Evolutionary conservation across 1,284 basidiomycete genomes (phyloP), one percentile per base, ranked within the genome.

Genomic region (Ganoderma resinaceum): DNA sequence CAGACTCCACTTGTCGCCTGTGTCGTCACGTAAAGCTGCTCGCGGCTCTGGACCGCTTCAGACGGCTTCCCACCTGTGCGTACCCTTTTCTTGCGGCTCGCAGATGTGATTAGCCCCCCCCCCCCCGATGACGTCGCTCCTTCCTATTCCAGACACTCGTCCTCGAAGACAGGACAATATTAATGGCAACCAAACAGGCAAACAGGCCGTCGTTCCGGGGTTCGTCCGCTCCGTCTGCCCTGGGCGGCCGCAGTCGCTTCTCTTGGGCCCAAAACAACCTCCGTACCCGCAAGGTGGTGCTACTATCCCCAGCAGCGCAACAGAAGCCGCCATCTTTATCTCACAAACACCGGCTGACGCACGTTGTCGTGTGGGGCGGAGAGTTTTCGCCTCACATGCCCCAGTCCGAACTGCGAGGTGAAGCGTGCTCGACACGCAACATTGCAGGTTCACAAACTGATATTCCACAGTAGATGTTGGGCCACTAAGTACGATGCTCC

Each of bases 41-140:
- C 23, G 16, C 33, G 59, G 59, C 58, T 23, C 8, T 29, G 20
- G 8, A n/a, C n/a, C n/a, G n/a, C n/a, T n/a, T n/a, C n/a, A n/a
- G n/a, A 37, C 58, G 58, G 53, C 55, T 58, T 58, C 55, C 31
- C 55, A 58, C 55, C 55, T 37, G 8, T 14, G 33, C 18, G 55
- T 20, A 58, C 55, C 55, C 55, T 58, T 23, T 58, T 58, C n/a
- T n/a, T n/a, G n/a, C n/a, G n/a, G n/a, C n/a, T n/a, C n/a, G 31
- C 53, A 33, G 29, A 33, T 33, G 53, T 12, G 12, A 58, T 58
- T 35, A 58, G 55, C 33, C 55, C 16, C n/a, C n/a, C n/a, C n/a
- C n/a, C n/a, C n/a, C 18, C 16, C 18, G 33, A 33, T 58, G 20
- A 58, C 33, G 55, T 58, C 33, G 12, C 31, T 23, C 55, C 33